Evolutionary conservation across 768 basidiomycete genomes (phyloP).

Genomic region (Boletus edulis): DNA sequence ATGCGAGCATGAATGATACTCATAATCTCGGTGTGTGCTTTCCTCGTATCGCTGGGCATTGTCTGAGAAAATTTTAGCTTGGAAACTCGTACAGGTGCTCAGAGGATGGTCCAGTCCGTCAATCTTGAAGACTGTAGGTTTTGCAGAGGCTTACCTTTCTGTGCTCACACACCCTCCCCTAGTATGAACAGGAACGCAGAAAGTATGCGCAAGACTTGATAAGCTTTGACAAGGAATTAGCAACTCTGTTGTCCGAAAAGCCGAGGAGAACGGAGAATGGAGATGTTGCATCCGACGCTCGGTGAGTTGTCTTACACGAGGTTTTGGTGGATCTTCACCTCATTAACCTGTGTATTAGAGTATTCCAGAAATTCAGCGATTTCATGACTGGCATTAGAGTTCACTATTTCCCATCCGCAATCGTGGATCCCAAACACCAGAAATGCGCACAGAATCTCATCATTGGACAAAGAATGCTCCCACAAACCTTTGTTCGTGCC

Average conservation of each 20-base stretch:
- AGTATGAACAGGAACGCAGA: constrained; percentile 1
- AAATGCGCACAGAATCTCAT: background rate
- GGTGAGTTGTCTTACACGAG: background rate
- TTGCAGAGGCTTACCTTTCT: background rate
- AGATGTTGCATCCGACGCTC: background rate
- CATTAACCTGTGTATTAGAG: background rate
- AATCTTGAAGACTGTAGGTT: background rate
- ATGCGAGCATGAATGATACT: background rate
- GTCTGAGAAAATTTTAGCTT: background rate
- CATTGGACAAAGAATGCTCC: background rate
- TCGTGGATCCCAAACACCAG: background rate
- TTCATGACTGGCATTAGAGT: background rate
- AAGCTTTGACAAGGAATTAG: background rate
- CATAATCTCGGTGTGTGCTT: background rate
- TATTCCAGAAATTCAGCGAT: background rate
- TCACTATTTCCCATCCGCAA: background rate
- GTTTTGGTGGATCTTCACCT: background rate
- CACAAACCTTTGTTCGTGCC: background rate
- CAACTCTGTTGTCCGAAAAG: background rate
- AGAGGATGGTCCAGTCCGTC: background rate
- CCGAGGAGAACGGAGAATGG: background rate
- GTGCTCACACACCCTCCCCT: background rate
- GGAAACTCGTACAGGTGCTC: background rate
- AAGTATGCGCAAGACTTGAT: background rate
- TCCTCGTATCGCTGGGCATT: background rate